A percentile compares a stretch with the other conserved stretches of the same genome.
Conservation (phyloP, 805 yeast species). For the Wickerhamomyces rabaulensis region DNA sequence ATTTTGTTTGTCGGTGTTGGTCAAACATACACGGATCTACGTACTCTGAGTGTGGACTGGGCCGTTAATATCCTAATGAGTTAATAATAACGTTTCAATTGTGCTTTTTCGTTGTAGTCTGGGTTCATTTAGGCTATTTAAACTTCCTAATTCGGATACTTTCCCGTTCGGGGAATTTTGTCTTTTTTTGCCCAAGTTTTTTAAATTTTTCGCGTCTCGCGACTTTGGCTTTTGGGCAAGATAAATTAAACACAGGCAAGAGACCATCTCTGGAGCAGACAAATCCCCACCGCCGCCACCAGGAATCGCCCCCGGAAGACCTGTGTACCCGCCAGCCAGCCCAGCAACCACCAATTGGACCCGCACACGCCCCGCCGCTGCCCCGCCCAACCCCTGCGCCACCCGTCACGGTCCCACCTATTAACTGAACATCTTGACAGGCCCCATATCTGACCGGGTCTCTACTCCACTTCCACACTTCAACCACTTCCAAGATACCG, state of each 20-base stretch:
- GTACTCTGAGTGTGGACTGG: conserved; percentile 86
- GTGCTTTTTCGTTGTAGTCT: neutral
- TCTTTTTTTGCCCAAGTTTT: neutral
- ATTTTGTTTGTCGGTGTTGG: conserved; percentile 95
- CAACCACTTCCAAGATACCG: conserved; percentile 6
- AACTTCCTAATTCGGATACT: neutral
- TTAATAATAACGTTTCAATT: conserved; percentile 21
- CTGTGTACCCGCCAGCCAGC: neutral
- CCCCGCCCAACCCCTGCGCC: neutral
- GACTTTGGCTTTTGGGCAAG: neutral
- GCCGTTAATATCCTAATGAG: conserved; percentile 83
- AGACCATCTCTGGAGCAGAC: too few species aligned
- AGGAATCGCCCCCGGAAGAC: neutral
- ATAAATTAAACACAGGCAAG: too few species aligned
- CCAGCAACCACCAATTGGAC: neutral
- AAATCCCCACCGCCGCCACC: neutral
- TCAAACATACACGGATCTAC: conserved; percentile 90
- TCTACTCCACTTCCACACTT: neutral
- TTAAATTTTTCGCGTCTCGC: neutral
- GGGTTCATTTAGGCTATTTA: neutral
- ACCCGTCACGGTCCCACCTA: neutral
- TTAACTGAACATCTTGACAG: neutral
- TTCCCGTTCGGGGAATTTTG: neutral
- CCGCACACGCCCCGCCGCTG: neutral
- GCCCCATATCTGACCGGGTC: neutral